Base-by-base conservation (phyloP, 225 moss, liverwort and hornwort species). In the Polytrichum formosum region DNA sequence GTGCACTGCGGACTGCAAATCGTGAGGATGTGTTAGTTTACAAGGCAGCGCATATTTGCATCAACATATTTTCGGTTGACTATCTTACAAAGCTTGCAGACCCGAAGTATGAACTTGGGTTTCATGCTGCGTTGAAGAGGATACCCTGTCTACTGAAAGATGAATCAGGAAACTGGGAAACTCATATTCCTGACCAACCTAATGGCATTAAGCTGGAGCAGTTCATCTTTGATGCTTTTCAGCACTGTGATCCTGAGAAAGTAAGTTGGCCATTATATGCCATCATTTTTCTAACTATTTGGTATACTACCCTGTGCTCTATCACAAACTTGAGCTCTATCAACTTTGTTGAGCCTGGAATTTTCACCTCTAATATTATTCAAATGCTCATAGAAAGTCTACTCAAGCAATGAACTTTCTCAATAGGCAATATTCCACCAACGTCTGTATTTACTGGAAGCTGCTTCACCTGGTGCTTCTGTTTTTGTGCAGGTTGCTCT, bases 161-260 rank as follows among this genome's bases (percentile, higher is more conserved):
- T 16, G 77, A 64, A 55, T 80, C 79, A 31, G 82, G 85, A 54
- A 70, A 73, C 55, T 71, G 71, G 85, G 26, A 35, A 67, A 74
- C 69, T 16, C 79, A 87, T 33, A 73, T 70, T 68, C 90, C 93
- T 18, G 82, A 86, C 35, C 69, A 75, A 68, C 85, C 83, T 33
- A 90, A 91, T 74, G 96, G 93, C 31, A 65, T 93, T 23, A 93
- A 96, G 78, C 70, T 96, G 72, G 96, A 96, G 72, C 90, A 83
- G 67, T 96, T 88, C 23, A 91, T 93, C 23, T 93, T 93, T 67
- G 91, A 96, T 75, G 81, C 87, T 37, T 91, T 93, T 64, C 73
- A 73, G 26, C 71, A 80, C 67, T 87, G 82, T 66, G 80, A 87
- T 58, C 73, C 79, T 28, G 76, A 79, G 67, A 93, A 91, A 82